Conservation (phyloP, 176 grass and related monocot species). For the Rhynchospora pubera region DNA sequence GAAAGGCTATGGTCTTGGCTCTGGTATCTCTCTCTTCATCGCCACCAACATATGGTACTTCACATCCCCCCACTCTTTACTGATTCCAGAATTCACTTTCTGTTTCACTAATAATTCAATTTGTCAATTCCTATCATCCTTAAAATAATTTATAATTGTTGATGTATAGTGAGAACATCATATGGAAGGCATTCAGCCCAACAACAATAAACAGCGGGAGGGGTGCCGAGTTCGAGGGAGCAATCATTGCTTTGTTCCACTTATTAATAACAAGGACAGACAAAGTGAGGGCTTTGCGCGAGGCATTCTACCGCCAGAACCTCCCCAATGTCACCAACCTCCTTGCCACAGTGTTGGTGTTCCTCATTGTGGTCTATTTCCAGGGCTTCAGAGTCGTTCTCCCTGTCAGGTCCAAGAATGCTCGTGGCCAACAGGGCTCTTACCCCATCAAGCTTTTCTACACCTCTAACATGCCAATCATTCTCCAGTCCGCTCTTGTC, state of each 20-base stretch:
- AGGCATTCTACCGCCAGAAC: slow-evolving; percentile 94
- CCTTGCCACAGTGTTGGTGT: slow-evolving; percentile 84
- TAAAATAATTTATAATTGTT: background rate
- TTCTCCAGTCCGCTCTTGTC: slow-evolving; percentile 84
- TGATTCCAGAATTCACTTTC: background rate
- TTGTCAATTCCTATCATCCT: slow-evolving; percentile 10
- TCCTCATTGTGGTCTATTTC: slow-evolving; percentile 95
- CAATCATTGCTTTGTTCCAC: slow-evolving; percentile 93
- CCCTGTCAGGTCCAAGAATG: slow-evolving; percentile 91
- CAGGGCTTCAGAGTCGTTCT: slow-evolving; percentile 95
- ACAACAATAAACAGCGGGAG: slow-evolving; percentile 89
- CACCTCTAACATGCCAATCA: slow-evolving; percentile 97
- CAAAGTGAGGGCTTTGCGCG: slow-evolving; percentile 68
- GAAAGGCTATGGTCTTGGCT: slow-evolving; percentile 98
- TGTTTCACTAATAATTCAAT: background rate
- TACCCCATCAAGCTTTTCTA: slow-evolving; percentile 99
- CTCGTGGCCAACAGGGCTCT: slow-evolving; percentile 87
- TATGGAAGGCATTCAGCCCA: slow-evolving; percentile 98
- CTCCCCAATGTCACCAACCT: slow-evolving; percentile 96
- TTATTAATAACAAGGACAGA: slow-evolving; percentile 85
- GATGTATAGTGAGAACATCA: slow-evolving; percentile 78
- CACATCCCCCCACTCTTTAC: background rate
- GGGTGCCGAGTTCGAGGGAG: slow-evolving; percentile 94
- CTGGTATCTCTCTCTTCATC: slow-evolving; percentile 94
- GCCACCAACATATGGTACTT: slow-evolving; percentile 97